Evolutionary conservation across 768 basidiomycete species (phyloP).

Genomic region (Mycena sanguinolenta): DNA sequence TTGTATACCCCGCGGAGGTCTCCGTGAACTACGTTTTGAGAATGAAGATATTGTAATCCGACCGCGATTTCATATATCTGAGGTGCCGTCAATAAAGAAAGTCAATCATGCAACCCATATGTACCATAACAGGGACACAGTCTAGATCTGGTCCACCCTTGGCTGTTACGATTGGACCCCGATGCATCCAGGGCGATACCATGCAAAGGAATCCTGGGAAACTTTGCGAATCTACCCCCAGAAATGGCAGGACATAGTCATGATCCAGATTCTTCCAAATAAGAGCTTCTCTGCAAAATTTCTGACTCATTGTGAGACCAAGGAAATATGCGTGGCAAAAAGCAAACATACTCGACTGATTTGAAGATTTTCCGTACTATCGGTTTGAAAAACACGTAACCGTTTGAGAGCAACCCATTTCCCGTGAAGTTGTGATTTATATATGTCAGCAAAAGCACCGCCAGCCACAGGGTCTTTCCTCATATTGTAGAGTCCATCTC

Average conservation of each 20-base stretch:
- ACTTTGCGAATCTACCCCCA: conserved; percentile 20
- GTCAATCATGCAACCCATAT: neutral
- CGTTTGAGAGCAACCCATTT: conserved; percentile 23
- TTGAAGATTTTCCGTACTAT: neutral
- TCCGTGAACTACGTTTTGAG: too few relatives aligned
- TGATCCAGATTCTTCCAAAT: too few relatives aligned
- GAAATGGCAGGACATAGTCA: too few relatives aligned
- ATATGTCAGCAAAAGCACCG: conserved; percentile 22
- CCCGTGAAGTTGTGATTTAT: neutral
- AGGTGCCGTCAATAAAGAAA: neutral
- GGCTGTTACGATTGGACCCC: conserved; percentile 24
- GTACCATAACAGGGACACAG: conserved; percentile 14
- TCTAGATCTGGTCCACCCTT: conserved; percentile 14
- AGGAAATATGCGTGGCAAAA: too few relatives aligned
- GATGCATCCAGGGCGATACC: conserved; percentile 42
- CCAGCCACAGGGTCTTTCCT: neutral
- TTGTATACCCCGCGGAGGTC: too few relatives aligned
- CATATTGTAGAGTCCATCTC: neutral
- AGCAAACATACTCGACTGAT: conserved; percentile 6
- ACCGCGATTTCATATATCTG: conserved; percentile 52
- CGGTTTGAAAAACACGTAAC: conserved; percentile 22
- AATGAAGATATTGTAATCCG: too few relatives aligned
- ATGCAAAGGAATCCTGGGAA: conserved; percentile 38
- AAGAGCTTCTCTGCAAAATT: conserved; percentile 38
- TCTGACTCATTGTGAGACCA: conserved; percentile 10